These are phyloP conservation scores for Stenogyne calaminthoides DNA, from an alignment of 305 asterid species.

Conservation along the genomic window DNA sequence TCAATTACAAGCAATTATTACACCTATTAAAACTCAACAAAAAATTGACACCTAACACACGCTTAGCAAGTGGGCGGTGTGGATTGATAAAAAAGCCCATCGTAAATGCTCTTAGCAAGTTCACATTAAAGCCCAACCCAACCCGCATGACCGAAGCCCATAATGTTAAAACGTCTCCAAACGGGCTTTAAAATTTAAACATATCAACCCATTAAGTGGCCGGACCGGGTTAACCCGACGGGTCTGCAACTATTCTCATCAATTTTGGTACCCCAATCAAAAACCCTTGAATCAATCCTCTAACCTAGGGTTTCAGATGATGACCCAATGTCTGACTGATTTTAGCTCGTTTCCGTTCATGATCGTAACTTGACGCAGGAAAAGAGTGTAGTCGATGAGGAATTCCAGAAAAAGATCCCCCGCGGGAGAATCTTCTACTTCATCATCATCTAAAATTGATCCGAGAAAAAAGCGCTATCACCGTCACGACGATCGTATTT, in stretches of 20 bases:
- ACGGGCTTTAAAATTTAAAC: background rate
- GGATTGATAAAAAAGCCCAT: too few species aligned
- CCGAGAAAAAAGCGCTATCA: conserved; percentile 30
- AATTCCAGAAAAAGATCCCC: conserved; percentile 39
- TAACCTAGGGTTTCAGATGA: conserved; percentile 33
- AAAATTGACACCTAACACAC: too few species aligned
- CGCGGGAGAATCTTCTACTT: conserved; percentile 44
- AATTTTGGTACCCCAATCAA: background rate
- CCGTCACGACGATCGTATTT: conserved; percentile 31
- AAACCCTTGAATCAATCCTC: background rate
- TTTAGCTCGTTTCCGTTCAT: background rate
- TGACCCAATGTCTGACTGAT: conserved; percentile 17
- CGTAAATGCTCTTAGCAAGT: too few species aligned
- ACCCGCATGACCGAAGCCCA: background rate
- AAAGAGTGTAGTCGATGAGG: conserved; percentile 34
- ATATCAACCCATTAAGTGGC: too few species aligned
- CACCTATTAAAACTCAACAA: too few species aligned
- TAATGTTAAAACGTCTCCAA: background rate
- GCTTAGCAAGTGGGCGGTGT: too few species aligned
- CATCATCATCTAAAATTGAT: conserved; percentile 54
- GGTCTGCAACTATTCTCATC: background rate
- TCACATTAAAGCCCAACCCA: background rate
- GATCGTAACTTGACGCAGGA: background rate
- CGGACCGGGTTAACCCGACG: background rate
- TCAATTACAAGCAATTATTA: too few species aligned